A percentile compares a stretch with the other conserved stretches of the same genome.
phyloP scores from a whole-genome alignment of 805 yeast species.

The Maudiozyma turicensis region DNA sequence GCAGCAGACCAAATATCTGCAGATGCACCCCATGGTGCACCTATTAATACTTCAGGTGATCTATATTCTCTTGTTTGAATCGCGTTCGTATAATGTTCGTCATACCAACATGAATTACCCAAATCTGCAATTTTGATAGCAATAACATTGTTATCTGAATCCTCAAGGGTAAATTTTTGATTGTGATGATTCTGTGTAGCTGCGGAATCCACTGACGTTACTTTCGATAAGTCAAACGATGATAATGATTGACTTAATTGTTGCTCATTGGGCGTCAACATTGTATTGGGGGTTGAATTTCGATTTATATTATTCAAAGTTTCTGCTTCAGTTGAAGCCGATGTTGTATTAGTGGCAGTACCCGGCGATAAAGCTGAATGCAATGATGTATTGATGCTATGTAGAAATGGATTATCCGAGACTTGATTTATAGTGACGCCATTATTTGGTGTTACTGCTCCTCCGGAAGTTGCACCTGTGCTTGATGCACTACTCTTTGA shows the following conservation, averaged over 20 bases:
- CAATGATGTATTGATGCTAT: background rate
- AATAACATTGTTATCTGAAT: conserved; percentile 39
- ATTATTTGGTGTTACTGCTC: background rate
- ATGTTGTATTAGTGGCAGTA: background rate
- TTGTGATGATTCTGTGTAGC: background rate
- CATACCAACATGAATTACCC: conserved; percentile 82
- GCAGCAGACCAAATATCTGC: conserved; percentile 96
- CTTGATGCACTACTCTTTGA: background rate
- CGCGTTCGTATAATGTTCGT: conserved; percentile 75
- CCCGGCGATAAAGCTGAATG: background rate
- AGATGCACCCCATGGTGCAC: conserved; percentile 88
- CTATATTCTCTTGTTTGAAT: conserved; percentile 90
- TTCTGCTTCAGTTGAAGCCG: background rate
- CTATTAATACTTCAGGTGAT: conserved; percentile 77
- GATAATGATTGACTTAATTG: conserved; percentile 32
- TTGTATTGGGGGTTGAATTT: background rate
- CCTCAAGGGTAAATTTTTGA: background rate
- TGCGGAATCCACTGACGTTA: background rate
- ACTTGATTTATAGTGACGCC: background rate
- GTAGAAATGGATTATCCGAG: background rate
- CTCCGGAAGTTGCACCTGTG: background rate
- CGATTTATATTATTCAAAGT: too few relatives aligned
- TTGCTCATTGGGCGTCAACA: conserved; percentile 2
- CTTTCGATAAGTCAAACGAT: conserved; percentile 27
- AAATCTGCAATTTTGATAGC: conserved; percentile 85